phyloP scores from a whole-genome alignment of 176 grass and related monocot genomes.

The Otatea glauca region DNA sequence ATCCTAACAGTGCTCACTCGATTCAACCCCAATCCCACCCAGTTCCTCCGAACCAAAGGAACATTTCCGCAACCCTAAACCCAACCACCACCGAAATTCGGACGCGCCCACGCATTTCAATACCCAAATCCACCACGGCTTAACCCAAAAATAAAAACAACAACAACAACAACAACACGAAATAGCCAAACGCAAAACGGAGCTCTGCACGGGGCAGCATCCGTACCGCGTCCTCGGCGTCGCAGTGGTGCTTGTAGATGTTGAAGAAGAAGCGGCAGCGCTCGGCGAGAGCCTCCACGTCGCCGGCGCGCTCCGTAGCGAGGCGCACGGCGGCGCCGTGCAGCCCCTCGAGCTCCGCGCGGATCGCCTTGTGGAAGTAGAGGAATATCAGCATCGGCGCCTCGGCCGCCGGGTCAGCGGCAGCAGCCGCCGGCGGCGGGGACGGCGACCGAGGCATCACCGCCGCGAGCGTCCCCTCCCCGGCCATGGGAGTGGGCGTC shows the following conservation, averaged over 20 bases:
- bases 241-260: constrained; percentile 97
- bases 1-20: constrained; percentile 49
- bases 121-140: constrained; percentile 36
- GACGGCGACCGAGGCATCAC: constrained; percentile 58
- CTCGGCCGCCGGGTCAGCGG: constrained; percentile 57
- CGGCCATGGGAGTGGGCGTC: constrained; percentile 63
- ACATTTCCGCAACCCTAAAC: constrained; percentile 57
- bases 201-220: constrained; percentile 5
- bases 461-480: constrained; percentile 61
- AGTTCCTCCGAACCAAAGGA: neutral
- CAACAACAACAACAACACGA: neutral
- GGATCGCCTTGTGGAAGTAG: constrained; percentile 98
- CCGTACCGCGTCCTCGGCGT: constrained; percentile 94
- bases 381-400: constrained; percentile 84
- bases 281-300: constrained; percentile 58
- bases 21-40: constrained; percentile 43
- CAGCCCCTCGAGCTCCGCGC: constrained; percentile 76
- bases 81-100: constrained; percentile 35
- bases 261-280: constrained; percentile 85
- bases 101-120: neutral
- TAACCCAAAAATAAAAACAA: neutral
- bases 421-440: constrained; percentile 42
- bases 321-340: constrained; percentile 76
- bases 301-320: constrained; percentile 69
- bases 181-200: constrained; percentile 31